Evolutionary conservation across 306 rosid species (phyloP).

Genomic region (Ceratonia siliqua): DNA sequence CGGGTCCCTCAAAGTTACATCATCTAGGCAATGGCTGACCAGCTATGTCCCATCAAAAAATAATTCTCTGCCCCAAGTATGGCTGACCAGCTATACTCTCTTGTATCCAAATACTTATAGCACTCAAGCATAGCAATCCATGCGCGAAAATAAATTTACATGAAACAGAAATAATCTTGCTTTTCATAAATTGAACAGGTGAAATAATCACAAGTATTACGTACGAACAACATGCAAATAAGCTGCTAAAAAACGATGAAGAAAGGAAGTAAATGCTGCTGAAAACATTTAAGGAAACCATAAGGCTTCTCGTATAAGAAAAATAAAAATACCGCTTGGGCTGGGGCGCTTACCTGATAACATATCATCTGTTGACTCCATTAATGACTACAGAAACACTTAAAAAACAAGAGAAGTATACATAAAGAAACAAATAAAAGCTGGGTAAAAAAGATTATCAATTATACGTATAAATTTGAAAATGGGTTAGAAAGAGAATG

Average conservation of each 20-base stretch:
- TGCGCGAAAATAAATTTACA: neutral
- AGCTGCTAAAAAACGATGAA: neutral
- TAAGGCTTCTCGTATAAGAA: neutral
- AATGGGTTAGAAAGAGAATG: neutral
- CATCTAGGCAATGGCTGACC: neutral
- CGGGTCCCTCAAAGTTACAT: neutral
- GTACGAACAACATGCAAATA: neutral
- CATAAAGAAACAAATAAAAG: too few species aligned
- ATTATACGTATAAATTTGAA: neutral
- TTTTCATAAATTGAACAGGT: slow-evolving; percentile 10
- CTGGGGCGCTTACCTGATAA: slow-evolving; percentile 29
- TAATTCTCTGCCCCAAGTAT: neutral
- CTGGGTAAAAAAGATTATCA: neutral
- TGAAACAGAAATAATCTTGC: neutral
- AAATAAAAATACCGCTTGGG: slow-evolving; percentile 13
- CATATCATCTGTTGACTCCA: slow-evolving; percentile 42
- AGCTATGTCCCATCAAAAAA: too few species aligned
- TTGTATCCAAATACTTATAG: neutral
- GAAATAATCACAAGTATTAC: neutral
- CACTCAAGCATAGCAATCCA: neutral
- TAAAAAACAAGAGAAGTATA: neutral
- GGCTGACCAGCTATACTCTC: neutral
- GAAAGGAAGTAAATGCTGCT: neutral
- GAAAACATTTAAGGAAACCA: slow-evolving; percentile 3
- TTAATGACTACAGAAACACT: slow-evolving; percentile 29